These are phyloP conservation scores for Parachaetomium inaequale DNA, from an alignment of 495 filamentous ascomycete species.

Conservation along the genomic window DNA sequence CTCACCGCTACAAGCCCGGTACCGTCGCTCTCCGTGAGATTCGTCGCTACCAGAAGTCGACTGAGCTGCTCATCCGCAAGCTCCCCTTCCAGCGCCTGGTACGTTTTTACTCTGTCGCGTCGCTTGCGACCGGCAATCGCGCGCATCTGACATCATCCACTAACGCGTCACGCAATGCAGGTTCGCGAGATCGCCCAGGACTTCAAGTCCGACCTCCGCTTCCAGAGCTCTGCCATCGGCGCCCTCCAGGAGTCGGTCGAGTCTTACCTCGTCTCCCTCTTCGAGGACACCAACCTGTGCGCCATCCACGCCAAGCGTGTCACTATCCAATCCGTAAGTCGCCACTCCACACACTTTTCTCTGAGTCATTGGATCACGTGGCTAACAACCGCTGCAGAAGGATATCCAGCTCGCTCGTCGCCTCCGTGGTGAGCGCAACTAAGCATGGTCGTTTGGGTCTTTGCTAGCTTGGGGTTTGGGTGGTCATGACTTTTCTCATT, in stretches of 20 bases:
- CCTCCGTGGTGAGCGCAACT: conserved; percentile 89
- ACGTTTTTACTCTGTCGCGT: conserved; percentile 27
- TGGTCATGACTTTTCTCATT: conserved; percentile 35
- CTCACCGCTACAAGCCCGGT: conserved; percentile 99
- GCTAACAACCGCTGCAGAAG: conserved; percentile 59
- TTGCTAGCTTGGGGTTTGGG: conserved; percentile 27
- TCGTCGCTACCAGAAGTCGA: conserved; percentile 99
- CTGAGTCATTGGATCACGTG: conserved; percentile 1
- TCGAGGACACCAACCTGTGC: conserved; percentile 99
- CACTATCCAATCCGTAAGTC: conserved; percentile 69
- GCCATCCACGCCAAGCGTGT: conserved; percentile 99
- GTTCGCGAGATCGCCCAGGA: conserved; percentile 99
- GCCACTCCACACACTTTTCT: neutral
- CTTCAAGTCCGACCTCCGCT: conserved; percentile 99
- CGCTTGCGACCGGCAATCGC: conserved; percentile 1
- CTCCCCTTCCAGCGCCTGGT: conserved; percentile 99
- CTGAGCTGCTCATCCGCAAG: conserved; percentile 99
- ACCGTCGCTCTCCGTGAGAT: conserved; percentile 99
- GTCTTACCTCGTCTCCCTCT: conserved; percentile 99
- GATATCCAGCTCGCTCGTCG: conserved; percentile 96
- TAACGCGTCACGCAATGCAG: conserved; percentile 37
- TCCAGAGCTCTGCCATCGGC: conserved; percentile 99
- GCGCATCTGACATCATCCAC: conserved; percentile 5
- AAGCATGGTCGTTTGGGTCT: conserved; percentile 27
- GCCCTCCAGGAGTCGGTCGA: conserved; percentile 99